A percentile compares a stretch with the other conserved stretches of the same genome.
Evolutionary conservation across 306 rosid species (phyloP).

Genomic region (Cucumis cinereus): DNA sequence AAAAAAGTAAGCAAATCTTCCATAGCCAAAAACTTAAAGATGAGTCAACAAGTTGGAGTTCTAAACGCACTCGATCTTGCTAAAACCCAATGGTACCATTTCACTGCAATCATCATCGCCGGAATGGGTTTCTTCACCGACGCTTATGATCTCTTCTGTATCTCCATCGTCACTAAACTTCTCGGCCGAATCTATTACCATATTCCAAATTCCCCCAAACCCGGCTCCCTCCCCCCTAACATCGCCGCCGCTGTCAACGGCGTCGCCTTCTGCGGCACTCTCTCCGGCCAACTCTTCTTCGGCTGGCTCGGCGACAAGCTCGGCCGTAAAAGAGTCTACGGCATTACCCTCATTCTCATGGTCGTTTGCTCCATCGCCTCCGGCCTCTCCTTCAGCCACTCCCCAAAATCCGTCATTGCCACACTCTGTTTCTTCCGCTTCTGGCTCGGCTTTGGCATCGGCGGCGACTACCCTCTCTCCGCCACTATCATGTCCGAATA

Average conservation of each 20-base stretch:
- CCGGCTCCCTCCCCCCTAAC: slow-evolving; percentile 9
- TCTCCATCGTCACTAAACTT: slow-evolving; percentile 65
- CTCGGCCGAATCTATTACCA: slow-evolving; percentile 54
- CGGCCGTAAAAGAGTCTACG: slow-evolving; percentile 13
- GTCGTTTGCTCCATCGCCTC: slow-evolving; percentile 2
- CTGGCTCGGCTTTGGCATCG: slow-evolving; percentile 20
- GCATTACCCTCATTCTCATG: slow-evolving; percentile 17
- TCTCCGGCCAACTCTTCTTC: slow-evolving; percentile 16
- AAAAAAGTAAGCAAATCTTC: background rate
- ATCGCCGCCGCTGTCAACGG: slow-evolving; percentile 7
- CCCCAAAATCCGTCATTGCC: background rate
- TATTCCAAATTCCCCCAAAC: background rate
- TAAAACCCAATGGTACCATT: slow-evolving; percentile 77
- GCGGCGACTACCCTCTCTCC: slow-evolving; percentile 20
- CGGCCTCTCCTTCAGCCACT: slow-evolving; percentile 16
- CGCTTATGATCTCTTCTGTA: slow-evolving; percentile 83
- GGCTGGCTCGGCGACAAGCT: slow-evolving; percentile 21
- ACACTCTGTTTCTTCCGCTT: slow-evolving; percentile 18
- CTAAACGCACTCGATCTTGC: slow-evolving; percentile 75
- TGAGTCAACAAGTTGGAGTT: slow-evolving; percentile 36
- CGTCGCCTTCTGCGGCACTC: slow-evolving; percentile 13
- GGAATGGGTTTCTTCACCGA: slow-evolving; percentile 98
- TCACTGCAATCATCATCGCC: slow-evolving; percentile 83
- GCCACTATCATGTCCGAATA: slow-evolving; percentile 21
- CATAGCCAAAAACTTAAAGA: background rate